Percentiles rank a stretch among this genome's conserved stretches.
These are phyloP conservation scores for Curvularia hawaiiensis DNA, from an alignment of 2,329 filamentous ascomycete genomes.

Conservation along the genomic window DNA sequence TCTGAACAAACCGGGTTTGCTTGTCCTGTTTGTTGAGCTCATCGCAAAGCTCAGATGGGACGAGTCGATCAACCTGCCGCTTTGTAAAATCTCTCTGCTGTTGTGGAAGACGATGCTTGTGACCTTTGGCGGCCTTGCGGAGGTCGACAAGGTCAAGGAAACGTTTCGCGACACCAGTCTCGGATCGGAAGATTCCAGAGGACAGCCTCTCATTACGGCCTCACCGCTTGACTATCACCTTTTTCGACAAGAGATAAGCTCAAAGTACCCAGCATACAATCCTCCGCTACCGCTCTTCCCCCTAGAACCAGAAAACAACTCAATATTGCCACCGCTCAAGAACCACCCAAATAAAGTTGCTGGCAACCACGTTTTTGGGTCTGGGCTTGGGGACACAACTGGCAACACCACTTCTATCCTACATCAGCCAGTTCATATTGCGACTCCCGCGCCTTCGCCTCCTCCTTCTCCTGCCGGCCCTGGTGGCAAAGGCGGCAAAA, in stretches of 20 bases:
- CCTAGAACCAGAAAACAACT: conserved; percentile 87
- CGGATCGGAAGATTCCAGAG: conserved; percentile 62
- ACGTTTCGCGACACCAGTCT: conserved; percentile 66
- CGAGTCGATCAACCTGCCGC: conserved; percentile 63
- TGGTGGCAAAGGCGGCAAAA: conserved; percentile 91
- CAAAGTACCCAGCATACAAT: conserved; percentile 96
- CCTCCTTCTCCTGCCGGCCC: conserved; percentile 86
- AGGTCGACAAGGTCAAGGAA: conserved; percentile 75
- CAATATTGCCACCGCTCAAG: conserved; percentile 82
- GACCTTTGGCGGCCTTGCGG: conserved; percentile 77
- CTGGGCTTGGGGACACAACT: conserved; percentile 55
- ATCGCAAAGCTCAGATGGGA: conserved; percentile 61
- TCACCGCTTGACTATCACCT: conserved; percentile 95
- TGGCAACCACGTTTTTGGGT: conserved; percentile 58
- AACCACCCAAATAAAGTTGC: conserved; percentile 66
- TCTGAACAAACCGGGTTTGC: conserved; percentile 62
- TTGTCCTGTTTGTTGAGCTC: conserved; percentile 73
- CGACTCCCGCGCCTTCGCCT: conserved; percentile 95
- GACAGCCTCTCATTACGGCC: conserved; percentile 83
- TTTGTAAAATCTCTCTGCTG: conserved; percentile 68
- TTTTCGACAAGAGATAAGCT: conserved; percentile 95
- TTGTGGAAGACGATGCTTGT: conserved; percentile 92
- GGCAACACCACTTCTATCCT: conserved; percentile 73
- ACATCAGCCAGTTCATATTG: conserved; percentile 95
- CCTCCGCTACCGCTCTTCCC: conserved; percentile 83